A percentile compares a stretch with the other conserved stretches of the same genome.
Evolutionary conservation across 768 basidiomycete species (phyloP).

Genomic region (Kondoa subrosea): DNA sequence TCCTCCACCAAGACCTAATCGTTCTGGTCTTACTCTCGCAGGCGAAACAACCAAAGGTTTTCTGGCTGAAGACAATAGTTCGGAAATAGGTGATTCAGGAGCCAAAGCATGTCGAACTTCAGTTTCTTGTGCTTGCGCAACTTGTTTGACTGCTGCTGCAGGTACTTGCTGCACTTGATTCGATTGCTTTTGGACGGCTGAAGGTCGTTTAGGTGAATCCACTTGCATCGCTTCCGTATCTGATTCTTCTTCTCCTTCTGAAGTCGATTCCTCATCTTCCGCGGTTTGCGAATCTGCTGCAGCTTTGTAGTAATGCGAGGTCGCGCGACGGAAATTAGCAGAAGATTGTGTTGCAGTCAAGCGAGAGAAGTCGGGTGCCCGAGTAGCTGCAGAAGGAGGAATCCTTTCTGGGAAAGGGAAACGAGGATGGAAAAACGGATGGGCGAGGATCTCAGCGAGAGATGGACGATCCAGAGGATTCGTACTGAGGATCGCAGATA

Average conservation of each 20-base stretch:
- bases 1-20: too few species aligned
- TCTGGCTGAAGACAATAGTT: conserved; percentile 45
- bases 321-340: conserved; percentile 46
- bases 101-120: conserved; percentile 94
- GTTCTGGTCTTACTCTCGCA: too few species aligned
- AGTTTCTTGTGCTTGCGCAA: conserved; percentile 41
- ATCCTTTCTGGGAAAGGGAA: conserved; percentile 58
- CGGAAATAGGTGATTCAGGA: conserved; percentile 84
- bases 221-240: neutral
- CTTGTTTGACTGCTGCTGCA: neutral
- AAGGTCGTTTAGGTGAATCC: too few species aligned
- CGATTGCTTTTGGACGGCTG: too few species aligned
- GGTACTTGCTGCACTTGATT: neutral
- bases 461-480: conserved; percentile 57
- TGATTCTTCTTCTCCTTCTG: neutral
- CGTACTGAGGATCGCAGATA: conserved; percentile 67
- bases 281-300: conserved; percentile 38
- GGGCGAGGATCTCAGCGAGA: conserved; percentile 64
- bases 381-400: conserved; percentile 59
- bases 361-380: conserved; percentile 55
- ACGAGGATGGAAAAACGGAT: conserved; percentile 55
- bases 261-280: conserved; percentile 32
- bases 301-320: neutral
- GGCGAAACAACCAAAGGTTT: conserved; percentile 29
- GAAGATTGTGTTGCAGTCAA: conserved; percentile 47